Conservation (phyloP, 2,329 filamentous ascomycete genomes). For the Botryotinia convoluta region DNA sequence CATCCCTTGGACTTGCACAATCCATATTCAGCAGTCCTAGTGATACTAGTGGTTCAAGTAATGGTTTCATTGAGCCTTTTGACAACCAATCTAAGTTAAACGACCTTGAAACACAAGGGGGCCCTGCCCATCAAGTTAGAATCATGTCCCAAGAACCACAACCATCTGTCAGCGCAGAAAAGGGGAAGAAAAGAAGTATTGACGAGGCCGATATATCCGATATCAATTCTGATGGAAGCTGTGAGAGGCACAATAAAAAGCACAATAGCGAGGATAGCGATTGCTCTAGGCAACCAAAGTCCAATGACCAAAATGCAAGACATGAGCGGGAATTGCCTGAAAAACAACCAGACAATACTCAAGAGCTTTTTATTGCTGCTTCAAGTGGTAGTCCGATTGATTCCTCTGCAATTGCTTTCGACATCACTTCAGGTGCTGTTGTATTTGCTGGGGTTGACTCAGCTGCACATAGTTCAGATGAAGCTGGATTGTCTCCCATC, state of each 20-base stretch:
- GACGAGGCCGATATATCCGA: background rate
- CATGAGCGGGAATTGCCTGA: background rate
- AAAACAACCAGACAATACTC: background rate
- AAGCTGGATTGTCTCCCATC: background rate
- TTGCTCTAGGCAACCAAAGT: no score
- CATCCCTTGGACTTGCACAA: background rate
- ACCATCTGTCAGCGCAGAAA: background rate
- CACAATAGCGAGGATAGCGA: background rate
- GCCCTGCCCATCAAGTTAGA: background rate
- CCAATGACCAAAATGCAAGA: background rate
- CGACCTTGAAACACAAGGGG: background rate
- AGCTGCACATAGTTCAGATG: background rate
- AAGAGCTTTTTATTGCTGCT: background rate
- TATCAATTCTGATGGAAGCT: background rate
- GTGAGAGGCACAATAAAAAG: background rate
- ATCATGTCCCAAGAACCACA: background rate
- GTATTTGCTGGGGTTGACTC: background rate
- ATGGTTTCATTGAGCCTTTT: no score
- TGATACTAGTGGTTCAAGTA: no score
- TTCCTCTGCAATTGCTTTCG: background rate
- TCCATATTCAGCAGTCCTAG: background rate
- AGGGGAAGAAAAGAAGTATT: background rate
- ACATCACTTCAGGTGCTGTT: background rate
- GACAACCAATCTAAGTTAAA: background rate
- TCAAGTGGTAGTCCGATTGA: background rate